Base-by-base conservation (phyloP, 257 asterid species). In the Ocimum tenuiflorum region DNA sequence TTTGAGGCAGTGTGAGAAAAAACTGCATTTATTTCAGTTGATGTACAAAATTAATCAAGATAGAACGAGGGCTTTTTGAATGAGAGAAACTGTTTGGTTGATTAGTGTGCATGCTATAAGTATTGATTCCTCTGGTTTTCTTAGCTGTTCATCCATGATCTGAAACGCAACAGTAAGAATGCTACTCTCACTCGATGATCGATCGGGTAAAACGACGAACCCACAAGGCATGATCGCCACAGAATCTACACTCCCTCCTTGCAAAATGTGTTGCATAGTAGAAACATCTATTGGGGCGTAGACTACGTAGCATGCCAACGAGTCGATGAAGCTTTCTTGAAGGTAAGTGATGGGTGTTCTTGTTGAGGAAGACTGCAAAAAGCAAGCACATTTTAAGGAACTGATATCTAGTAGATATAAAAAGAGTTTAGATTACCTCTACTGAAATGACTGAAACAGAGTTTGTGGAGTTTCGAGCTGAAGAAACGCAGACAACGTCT, bases 151-250 rank as follows among this genome's bases (percentile, higher is more conserved):
- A 74, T 81, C 86, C 65, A 84, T 58, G 42, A 82, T 49, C 57
- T 82, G 71, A 66, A 81, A 79, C 35, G 75, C 74, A 6, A 82
- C 55, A 12, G 86, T 75, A n/a, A 84, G 81, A 33, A 82, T 55
- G 42, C 82, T 77, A 27, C 49, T 65, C 22, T 71, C 57, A 15
- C 11, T 47, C 0, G 43, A 3, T 1, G 48, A 12, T 2, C 69
- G 67, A 45, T 70, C 69, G 0, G 86, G 86, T 8, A 82, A 58
- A 49, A 85, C 68, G 11, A 67, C 63, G 53, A 85, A 73, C 20
- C 91, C 88, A 4, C 81, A 74, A 10, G 88, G 80, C 57, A 82
- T 60, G 41, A 82, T 69, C 20, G 70, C 72, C 13, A 80, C 86
- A 38, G 41, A 1, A 23, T 82, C 86, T 6, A 70, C 31, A 57